Evolutionary conservation across 768 basidiomycete species (phyloP).

Genomic region (Daedaleopsis sinensis): DNA sequence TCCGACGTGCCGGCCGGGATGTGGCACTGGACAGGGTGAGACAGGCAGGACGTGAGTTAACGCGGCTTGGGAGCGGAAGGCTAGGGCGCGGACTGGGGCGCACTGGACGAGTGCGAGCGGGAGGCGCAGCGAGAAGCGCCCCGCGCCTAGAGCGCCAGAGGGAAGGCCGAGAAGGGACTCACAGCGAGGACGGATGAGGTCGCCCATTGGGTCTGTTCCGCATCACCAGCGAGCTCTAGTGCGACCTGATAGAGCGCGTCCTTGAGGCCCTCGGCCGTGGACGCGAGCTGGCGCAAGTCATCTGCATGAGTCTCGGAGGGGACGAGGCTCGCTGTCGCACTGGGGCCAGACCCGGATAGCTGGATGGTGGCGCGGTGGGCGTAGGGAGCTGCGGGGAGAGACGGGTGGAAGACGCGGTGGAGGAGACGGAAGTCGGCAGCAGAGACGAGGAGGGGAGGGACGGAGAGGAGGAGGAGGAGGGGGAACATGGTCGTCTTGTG

Average conservation of each 20-base stretch:
- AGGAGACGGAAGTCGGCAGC: slow-evolving; percentile 36
- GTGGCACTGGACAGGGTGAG: slow-evolving; percentile 58
- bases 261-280: slow-evolving; percentile 36
- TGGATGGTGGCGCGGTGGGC: slow-evolving; percentile 44
- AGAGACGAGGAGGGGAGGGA: slow-evolving; percentile 25
- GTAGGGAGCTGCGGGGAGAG: slow-evolving; percentile 39
- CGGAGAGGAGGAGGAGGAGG: slow-evolving; percentile 29
- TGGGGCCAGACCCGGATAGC: slow-evolving; percentile 31
- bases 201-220: slow-evolving; percentile 51
- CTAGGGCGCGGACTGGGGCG: slow-evolving; percentile 1
- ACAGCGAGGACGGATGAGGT: slow-evolving; percentile 67
- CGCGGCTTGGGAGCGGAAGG: slow-evolving; percentile 1
- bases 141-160: slow-evolving; percentile 7
- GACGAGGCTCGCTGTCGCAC: slow-evolving; percentile 29
- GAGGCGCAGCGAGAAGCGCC: slow-evolving; percentile 1
- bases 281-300: slow-evolving; percentile 52
- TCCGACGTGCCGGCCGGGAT: slow-evolving; percentile 57
- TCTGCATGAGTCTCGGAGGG: slow-evolving; percentile 42
- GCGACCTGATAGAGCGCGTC: slow-evolving; percentile 74
- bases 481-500: slow-evolving; percentile 23
- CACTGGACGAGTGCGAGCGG: background rate
- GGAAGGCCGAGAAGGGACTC: slow-evolving; percentile 24
- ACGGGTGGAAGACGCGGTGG: slow-evolving; percentile 59
- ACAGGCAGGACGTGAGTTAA: slow-evolving; percentile 5
- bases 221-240: slow-evolving; percentile 50